Evolutionary conservation across 495 filamentous ascomycete genomes (phyloP).

Genomic region (Penicillium fimorum): DNA sequence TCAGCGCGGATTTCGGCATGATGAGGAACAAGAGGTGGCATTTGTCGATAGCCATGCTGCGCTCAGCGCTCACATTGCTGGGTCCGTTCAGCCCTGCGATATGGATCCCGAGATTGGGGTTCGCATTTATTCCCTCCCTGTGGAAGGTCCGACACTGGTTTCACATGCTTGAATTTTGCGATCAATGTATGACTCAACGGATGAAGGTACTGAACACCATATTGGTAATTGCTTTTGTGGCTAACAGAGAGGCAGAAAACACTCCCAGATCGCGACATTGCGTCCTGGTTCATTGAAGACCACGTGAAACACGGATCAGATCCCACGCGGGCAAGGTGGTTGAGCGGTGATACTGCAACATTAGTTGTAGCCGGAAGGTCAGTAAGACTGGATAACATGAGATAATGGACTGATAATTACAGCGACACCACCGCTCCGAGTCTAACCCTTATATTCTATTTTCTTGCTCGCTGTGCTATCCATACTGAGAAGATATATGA

Average conservation of each 20-base stretch:
- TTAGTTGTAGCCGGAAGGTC: constrained; percentile 43
- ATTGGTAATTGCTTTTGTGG: no score
- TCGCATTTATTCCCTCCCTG: constrained; percentile 28
- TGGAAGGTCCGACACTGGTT: constrained; percentile 33
- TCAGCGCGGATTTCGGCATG: constrained; percentile 39
- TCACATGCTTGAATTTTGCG: constrained; percentile 30
- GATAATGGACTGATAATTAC: background rate
- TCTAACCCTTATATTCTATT: constrained; percentile 34
- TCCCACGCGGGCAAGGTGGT: constrained; percentile 14
- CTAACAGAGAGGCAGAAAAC: background rate
- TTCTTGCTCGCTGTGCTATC: constrained; percentile 30
- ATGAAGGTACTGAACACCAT: constrained; percentile 14
- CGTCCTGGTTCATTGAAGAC: constrained; percentile 36
- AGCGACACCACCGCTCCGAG: constrained; percentile 34
- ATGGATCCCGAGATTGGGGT: constrained; percentile 36
- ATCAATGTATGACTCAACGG: constrained; percentile 32
- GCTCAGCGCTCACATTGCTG: constrained; percentile 20
- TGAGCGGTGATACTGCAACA: constrained; percentile 30
- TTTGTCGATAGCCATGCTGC: constrained; percentile 6
- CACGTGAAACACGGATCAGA: constrained; percentile 18
- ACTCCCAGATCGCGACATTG: constrained; percentile 22
- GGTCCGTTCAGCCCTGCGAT: constrained; percentile 34
- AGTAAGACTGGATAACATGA: background rate
- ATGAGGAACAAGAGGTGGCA: constrained; percentile 30
- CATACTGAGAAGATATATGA: constrained; percentile 19